These are phyloP conservation scores for Fusarium continuum DNA, from an alignment of 2,329 filamentous ascomycete species.

Conservation along the genomic window DNA sequence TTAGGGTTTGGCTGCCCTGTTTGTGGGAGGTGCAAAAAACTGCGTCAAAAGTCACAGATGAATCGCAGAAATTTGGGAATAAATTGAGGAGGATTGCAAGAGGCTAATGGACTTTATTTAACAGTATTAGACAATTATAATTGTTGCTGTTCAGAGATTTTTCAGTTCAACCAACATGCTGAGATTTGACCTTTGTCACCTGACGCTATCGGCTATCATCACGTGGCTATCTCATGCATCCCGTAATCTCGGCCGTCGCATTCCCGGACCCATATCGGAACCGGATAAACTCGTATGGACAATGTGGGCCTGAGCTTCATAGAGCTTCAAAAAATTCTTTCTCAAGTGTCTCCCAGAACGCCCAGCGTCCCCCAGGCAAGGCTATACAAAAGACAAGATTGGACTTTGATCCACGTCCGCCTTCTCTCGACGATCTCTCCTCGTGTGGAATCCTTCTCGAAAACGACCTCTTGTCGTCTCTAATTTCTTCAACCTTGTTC, in stretches of 20 bases:
- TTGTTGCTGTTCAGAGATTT: not conserved
- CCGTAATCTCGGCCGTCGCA: conserved; percentile 12
- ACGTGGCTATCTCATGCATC: conserved; percentile 31
- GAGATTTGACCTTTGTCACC: conserved; percentile 33
- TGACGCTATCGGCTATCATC: conserved; percentile 28
- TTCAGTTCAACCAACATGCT: no score
- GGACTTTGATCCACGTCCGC: conserved; percentile 44
- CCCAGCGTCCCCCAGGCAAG: conserved; percentile 43
- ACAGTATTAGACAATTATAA: not conserved
- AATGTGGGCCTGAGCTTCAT: conserved; percentile 42
- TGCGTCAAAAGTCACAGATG: conserved; percentile 14
- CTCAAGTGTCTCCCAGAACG: conserved; percentile 39
- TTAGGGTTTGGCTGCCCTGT: conserved; percentile 56
- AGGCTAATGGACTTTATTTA: not conserved
- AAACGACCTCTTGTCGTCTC: conserved; percentile 29
- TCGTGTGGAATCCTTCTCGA: conserved; percentile 28
- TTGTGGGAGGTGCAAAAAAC: conserved; percentile 6
- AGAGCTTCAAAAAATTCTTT: conserved; percentile 54
- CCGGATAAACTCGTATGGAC: conserved; percentile 38
- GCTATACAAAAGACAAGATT: conserved; percentile 46
- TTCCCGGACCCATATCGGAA: conserved; percentile 29
- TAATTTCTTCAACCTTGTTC: conserved; percentile 35
- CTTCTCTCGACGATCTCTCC: conserved; percentile 36
- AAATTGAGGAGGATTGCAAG: not conserved
- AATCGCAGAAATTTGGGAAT: conserved; percentile 1